Percentiles rank a stretch among this genome's conserved stretches.
Conservation (phyloP, 257 asterid species). For the Penstemon newberryi region DNA sequence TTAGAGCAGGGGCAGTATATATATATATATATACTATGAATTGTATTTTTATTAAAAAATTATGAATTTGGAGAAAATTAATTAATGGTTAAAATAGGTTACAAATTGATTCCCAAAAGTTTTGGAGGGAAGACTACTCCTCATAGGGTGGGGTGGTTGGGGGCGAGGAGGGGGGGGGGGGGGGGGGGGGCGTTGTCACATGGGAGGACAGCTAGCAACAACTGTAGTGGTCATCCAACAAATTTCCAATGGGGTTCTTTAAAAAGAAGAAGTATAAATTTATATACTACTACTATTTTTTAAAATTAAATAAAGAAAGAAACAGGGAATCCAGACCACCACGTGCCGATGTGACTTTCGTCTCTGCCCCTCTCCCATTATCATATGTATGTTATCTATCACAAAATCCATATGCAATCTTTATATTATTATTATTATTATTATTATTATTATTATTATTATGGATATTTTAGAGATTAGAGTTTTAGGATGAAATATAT, state of each 20-base stretch:
- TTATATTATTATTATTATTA: no score
- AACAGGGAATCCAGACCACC: slow-evolving; percentile 62
- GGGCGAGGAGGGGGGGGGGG: not conserved
- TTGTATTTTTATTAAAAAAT: no score
- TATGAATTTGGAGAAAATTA: no score
- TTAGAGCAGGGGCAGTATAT: no score
- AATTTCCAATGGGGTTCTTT: slow-evolving; percentile 37
- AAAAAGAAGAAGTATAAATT: slow-evolving; percentile 37
- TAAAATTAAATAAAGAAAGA: slow-evolving; percentile 11
- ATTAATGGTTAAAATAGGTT: no score
- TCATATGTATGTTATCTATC: no score
- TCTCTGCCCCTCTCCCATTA: slow-evolving; percentile 11
- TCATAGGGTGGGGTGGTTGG: not conserved
- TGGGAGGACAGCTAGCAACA: slow-evolving; percentile 84
- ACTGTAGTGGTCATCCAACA: slow-evolving; percentile 44
- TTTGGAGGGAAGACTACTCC: slow-evolving; percentile 31
- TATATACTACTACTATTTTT: not conserved
- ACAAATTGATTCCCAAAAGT: slow-evolving; percentile 1
- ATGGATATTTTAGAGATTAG: no score
- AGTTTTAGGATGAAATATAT: no score
- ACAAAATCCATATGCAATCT: no score
- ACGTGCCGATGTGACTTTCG: slow-evolving; percentile 72
- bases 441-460: no score
- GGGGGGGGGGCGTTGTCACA: slow-evolving; percentile 29
- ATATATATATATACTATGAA: no score